Percentiles rank a stretch among this genome's conserved stretches.
phyloP scores from a whole-genome alignment of 2,329 filamentous ascomycete species.

The Alternaria brassicicola region DNA sequence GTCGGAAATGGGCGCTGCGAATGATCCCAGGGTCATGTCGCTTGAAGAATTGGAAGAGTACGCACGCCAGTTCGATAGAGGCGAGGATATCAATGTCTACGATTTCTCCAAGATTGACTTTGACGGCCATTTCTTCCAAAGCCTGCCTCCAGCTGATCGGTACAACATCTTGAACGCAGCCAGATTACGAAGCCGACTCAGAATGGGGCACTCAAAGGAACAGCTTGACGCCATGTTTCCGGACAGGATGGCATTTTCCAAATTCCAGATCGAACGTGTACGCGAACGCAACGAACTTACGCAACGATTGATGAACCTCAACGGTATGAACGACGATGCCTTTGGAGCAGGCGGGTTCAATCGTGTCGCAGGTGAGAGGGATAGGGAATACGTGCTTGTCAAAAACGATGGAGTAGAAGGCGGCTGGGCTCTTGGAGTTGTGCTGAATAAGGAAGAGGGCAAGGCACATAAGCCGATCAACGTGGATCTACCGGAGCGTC shows the following conservation, averaged over 20 bases:
- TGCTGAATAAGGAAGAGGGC: conserved; percentile 82
- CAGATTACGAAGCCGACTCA: conserved; percentile 80
- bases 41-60: conserved; percentile 94
- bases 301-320: conserved; percentile 90
- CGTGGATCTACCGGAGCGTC: conserved; percentile 68
- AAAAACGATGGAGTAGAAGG: conserved; percentile 95
- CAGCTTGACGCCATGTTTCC: conserved; percentile 97
- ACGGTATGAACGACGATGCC: conserved; percentile 84
- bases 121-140: conserved; percentile 92
- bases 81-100: conserved; percentile 85
- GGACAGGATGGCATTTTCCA: conserved; percentile 94
- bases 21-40: conserved; percentile 96
- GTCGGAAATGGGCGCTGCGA: conserved; percentile 82
- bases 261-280: conserved; percentile 94
- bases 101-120: conserved; percentile 99
- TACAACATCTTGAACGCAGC: conserved; percentile 99
- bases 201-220: conserved; percentile 97
- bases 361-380: conserved; percentile 81
- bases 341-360: conserved; percentile 65
- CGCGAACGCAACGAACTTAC: conserved; percentile 92
- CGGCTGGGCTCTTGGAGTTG: conserved; percentile 93
- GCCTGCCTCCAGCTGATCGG: conserved; percentile 83
- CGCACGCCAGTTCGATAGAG: conserved; percentile 86
- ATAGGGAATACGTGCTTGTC: conserved; percentile 92
- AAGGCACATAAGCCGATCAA: conserved; percentile 89